Evolutionary conservation across 192 early-diverging fungal species (phyloP).

Genomic region (Entomortierella parvispora): DNA sequence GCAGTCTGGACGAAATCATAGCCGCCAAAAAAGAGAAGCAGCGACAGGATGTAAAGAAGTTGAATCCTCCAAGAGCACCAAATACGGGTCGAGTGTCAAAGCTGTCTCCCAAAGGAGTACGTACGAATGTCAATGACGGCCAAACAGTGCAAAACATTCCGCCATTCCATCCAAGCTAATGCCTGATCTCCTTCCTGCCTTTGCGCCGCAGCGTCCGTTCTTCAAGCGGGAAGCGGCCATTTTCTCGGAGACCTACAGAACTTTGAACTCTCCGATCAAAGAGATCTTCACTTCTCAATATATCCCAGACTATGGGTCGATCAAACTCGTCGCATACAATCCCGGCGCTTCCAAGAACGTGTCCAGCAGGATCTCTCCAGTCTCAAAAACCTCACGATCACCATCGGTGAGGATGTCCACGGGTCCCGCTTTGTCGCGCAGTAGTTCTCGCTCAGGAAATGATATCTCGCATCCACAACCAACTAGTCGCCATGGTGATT

Average conservation of each 20-base stretch:
- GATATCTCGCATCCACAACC: neutral
- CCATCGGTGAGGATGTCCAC: neutral
- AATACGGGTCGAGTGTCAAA: neutral
- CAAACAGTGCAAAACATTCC: no score
- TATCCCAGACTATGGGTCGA: constrained; percentile 8
- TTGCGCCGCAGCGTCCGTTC: neutral
- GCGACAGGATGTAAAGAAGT: neutral
- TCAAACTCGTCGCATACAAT: constrained; percentile 29
- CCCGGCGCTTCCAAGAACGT: neutral
- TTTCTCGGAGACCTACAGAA: constrained; percentile 36
- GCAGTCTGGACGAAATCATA: constrained; percentile 43
- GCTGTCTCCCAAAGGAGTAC: neutral
- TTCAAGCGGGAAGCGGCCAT: constrained; percentile 6
- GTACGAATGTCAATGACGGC: no score
- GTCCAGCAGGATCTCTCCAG: neutral
- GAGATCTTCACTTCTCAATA: constrained; percentile 41
- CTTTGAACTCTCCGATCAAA: constrained; percentile 22
- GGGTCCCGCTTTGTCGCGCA: neutral
- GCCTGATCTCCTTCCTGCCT: no score
- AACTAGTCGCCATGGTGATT: neutral
- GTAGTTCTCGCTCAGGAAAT: neutral
- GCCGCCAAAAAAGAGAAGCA: constrained; percentile 11
- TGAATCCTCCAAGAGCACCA: neutral
- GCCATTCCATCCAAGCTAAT: no score
- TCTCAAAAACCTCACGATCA: neutral